Evolutionary conservation across 2,329 filamentous ascomycete genomes (phyloP).

Genomic region (Colletotrichum musicola): DNA sequence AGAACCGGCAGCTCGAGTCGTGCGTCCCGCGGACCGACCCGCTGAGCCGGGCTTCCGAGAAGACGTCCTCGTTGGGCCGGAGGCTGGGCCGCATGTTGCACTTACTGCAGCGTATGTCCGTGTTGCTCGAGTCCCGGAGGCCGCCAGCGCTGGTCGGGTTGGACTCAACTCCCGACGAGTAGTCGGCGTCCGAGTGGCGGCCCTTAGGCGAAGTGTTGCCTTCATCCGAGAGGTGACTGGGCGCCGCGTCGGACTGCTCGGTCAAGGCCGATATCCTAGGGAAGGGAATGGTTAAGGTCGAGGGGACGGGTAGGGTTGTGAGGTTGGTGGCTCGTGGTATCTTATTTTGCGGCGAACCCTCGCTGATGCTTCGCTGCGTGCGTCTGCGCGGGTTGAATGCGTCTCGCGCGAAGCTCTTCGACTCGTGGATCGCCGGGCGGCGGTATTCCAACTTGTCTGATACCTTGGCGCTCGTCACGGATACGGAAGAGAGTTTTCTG

Average conservation of each 20-base stretch:
- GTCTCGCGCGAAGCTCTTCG: not conserved
- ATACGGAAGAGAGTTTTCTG: slow-evolving; percentile 17
- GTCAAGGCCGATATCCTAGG: slow-evolving; percentile 33
- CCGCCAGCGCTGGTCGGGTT: slow-evolving; percentile 28
- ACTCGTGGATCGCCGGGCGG: not conserved
- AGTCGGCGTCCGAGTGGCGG: slow-evolving; percentile 25
- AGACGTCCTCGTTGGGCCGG: slow-evolving; percentile 23
- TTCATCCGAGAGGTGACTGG: slow-evolving; percentile 1
- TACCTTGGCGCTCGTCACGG: not conserved
- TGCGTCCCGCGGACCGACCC: not conserved
- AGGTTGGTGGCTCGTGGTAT: not conserved
- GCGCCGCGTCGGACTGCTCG: slow-evolving; percentile 24
- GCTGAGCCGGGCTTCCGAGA: slow-evolving; percentile 3
- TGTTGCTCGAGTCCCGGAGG: slow-evolving; percentile 15
- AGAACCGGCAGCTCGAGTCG: slow-evolving; percentile 27
- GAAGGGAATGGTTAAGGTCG: slow-evolving; percentile 28
- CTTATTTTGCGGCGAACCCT: not conserved
- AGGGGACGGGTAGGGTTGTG: slow-evolving; percentile 4
- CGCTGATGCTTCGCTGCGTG: not conserved
- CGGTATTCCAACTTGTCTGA: not conserved
- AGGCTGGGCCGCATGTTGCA: slow-evolving; percentile 35
- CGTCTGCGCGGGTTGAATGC: not conserved
- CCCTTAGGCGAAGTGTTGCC: not conserved
- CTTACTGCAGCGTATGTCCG: slow-evolving; percentile 35
- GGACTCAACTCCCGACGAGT: slow-evolving; percentile 33